Evolutionary conservation across 2,329 filamentous ascomycete genomes (phyloP).

Genomic region (Penicillium fuscoglaucum): DNA sequence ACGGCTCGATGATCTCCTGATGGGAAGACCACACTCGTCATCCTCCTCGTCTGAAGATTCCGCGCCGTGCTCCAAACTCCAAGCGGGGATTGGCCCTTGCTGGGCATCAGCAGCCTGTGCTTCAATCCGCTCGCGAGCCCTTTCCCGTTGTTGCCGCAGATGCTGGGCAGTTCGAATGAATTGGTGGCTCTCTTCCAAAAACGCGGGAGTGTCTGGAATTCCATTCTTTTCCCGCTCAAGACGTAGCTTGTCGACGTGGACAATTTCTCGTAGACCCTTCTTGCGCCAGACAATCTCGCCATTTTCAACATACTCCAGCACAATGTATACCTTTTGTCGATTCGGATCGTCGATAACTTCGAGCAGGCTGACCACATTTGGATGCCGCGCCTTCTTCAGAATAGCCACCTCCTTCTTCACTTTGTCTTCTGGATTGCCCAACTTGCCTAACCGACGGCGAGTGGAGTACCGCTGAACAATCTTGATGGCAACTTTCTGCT

Average conservation of each 20-base stretch:
- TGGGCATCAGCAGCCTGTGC: slow-evolving; percentile 58
- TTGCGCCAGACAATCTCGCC: slow-evolving; percentile 94
- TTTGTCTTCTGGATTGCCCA: slow-evolving; percentile 67
- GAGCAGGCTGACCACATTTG: slow-evolving; percentile 92
- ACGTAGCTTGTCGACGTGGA: slow-evolving; percentile 75
- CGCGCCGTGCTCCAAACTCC: slow-evolving; percentile 81
- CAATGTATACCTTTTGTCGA: slow-evolving; percentile 96
- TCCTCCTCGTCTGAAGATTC: slow-evolving; percentile 52
- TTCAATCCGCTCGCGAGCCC: slow-evolving; percentile 60
- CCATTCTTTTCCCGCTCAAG: slow-evolving; percentile 74
- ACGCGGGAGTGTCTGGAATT: slow-evolving; percentile 65
- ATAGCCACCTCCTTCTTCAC: slow-evolving; percentile 97
- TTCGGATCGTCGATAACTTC: slow-evolving; percentile 98
- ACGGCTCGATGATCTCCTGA: slow-evolving; percentile 37
- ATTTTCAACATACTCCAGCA: slow-evolving; percentile 90
- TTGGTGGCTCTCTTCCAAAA: slow-evolving; percentile 47
- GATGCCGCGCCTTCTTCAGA: slow-evolving; percentile 94
- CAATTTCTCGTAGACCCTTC: slow-evolving; percentile 80
- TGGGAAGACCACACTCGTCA: slow-evolving; percentile 38
- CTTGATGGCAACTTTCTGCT: slow-evolving; percentile 90
- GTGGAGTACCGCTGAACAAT: slow-evolving; percentile 97
- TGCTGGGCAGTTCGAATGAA: slow-evolving; percentile 41
- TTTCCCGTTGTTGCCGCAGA: slow-evolving; percentile 50
- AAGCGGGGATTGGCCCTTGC: slow-evolving; percentile 61
- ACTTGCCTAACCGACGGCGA: slow-evolving; percentile 79